Base-by-base conservation (phyloP, 2,329 filamentous ascomycete species). In the Colletotrichum sp. region DNA sequence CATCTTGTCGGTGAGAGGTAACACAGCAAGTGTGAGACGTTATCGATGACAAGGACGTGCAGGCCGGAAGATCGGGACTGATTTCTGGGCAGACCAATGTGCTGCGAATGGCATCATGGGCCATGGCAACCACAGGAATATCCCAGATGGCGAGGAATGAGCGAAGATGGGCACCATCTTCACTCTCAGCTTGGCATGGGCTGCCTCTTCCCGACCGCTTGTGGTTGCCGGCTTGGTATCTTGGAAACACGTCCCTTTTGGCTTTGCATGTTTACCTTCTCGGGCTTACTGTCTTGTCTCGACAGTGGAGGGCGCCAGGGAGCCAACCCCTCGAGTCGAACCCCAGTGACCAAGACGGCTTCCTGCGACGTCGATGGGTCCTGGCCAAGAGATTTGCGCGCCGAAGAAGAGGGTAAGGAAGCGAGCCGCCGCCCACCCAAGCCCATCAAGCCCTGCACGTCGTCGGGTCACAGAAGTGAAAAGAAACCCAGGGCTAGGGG, bases 201-300 rank as follows among this genome's bases (percentile, higher is more conserved):
- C 75, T 76, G 72, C 75, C 75, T 76, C 75, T 71, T 70, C 72
- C 71, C 66, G 39, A 64, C 66, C 75, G 75, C 75, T 76, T 76
- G 71, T 67, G 66, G 24, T 28, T 76, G 75, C 75, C 75, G 75
- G 75, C 75, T 76, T 76, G 75, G 75, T 75, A 59, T 75, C 75
- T 69, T 74, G 71, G 69, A 57, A 68, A 65, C 30, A 49, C 18
- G 44, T 36, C 71, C 59, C 26, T 32, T 66, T 55, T 60, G 70
- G 36, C 8, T 32, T 12, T 65, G 70, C 24, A n/a, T 52, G 49
- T 66, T 62, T 69, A 49, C 64, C 16, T 65, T 67, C 57, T 32
- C 16, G 30, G 70, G 32, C 18, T n/a, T 69, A 15, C 69, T n/a
- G 30, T 59, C 44, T 55, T 69, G 70, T 68, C 55, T 67, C 49